A percentile compares a stretch with the other conserved stretches of the same genome.
Conservation (phyloP, 148 eudicot genomes). For the Cornus controversa region DNA sequence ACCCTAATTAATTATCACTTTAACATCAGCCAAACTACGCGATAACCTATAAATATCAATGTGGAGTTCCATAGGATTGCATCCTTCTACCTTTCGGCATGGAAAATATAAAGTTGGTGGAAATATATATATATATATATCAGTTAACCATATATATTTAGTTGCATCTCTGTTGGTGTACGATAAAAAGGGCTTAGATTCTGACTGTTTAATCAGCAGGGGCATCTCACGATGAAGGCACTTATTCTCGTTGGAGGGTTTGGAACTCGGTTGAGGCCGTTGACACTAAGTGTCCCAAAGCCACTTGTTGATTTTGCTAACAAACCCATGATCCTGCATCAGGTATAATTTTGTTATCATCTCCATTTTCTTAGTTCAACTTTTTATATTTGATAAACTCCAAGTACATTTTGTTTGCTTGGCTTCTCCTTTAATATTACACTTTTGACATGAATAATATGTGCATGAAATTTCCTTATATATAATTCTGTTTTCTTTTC, state of each 20-base stretch:
- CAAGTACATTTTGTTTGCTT: neutral
- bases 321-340: conserved; percentile 97
- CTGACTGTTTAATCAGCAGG: conserved; percentile 28
- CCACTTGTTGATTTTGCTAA: conserved; percentile 98
- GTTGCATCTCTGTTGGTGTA: conserved; percentile 2
- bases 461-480: too few species aligned
- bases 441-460: too few species aligned
- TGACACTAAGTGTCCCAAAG: conserved; percentile 89
- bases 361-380: neutral
- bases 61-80: too few species aligned
- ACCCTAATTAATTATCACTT: too few species aligned
- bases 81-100: too few species aligned
- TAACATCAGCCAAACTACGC: too few species aligned
- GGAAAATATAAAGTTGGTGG: too few species aligned
- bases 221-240: conserved; percentile 71
- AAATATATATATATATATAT: too few species aligned
- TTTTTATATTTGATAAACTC: neutral
- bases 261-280: conserved; percentile 92
- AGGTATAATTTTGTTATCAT: conserved; percentile 43
- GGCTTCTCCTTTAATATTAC: neutral
- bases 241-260: conserved; percentile 98
- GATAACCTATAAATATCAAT: too few species aligned
- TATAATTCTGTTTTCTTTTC: neutral
- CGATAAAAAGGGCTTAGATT: neutral
- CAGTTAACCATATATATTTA: neutral